These are phyloP conservation scores for Alternaria angustiovoidea DNA, from an alignment of 2,329 filamentous ascomycete species.

Conservation along the genomic window DNA sequence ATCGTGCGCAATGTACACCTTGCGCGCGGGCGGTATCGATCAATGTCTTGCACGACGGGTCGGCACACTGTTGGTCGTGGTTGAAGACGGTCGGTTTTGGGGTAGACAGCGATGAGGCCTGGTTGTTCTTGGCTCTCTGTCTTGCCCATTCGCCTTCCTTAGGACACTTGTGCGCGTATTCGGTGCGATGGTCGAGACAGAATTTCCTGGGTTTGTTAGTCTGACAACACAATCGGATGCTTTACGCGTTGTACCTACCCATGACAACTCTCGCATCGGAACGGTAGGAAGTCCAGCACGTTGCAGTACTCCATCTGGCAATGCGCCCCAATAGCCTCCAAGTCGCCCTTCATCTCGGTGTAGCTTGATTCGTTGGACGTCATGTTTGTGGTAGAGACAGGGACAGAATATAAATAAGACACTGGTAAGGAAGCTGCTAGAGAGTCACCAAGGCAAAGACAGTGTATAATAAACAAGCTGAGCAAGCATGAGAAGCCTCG, in stretches of 20 bases:
- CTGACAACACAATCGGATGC: neutral
- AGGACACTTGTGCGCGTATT: conserved; percentile 77
- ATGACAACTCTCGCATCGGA: conserved; percentile 88
- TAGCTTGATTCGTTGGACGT: conserved; percentile 58
- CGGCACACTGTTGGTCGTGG: conserved; percentile 74
- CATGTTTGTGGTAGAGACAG: conserved; percentile 20
- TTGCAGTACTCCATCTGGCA: conserved; percentile 93
- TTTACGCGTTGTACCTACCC: conserved; percentile 48
- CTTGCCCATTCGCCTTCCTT: conserved; percentile 68
- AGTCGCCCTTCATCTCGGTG: conserved; percentile 76
- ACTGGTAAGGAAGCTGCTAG: neutral
- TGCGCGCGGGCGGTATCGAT: conserved; percentile 73
- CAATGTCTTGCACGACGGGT: conserved; percentile 71
- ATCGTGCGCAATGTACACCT: conserved; percentile 74
- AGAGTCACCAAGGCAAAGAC: neutral
- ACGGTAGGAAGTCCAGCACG: conserved; percentile 95
- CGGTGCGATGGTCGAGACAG: conserved; percentile 92
- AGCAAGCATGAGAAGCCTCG: conserved; percentile 28
- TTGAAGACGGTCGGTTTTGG: conserved; percentile 65
- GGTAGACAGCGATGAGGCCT: conserved; percentile 30
- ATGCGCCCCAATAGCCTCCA: conserved; percentile 85
- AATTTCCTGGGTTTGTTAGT: conserved; percentile 66
- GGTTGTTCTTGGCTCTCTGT: conserved; percentile 49
- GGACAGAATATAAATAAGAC: neutral
- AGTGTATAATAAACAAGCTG: conserved; percentile 10